These are phyloP conservation scores for Phragmites australis DNA, from an alignment of 176 grass and related monocot species.

Conservation along the genomic window DNA sequence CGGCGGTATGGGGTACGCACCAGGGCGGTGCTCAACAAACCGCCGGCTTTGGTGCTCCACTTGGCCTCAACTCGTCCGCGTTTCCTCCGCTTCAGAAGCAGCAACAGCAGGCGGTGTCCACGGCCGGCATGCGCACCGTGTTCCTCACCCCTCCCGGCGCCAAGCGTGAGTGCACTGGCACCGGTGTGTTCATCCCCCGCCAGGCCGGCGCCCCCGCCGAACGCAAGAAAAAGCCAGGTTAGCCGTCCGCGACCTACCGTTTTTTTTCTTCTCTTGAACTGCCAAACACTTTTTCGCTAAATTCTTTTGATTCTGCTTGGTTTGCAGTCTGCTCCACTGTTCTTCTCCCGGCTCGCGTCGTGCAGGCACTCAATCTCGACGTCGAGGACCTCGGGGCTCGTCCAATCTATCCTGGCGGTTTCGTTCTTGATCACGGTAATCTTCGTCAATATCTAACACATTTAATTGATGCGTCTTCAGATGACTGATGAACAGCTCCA, in stretches of 20 bases:
- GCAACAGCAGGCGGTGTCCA: constrained; percentile 19
- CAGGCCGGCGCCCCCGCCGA: constrained; percentile 44
- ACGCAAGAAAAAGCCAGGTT: constrained; percentile 74
- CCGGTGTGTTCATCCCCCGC: constrained; percentile 88
- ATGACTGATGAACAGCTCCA: not conserved
- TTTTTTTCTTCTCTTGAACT: no score
- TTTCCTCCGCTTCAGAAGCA: constrained; percentile 61
- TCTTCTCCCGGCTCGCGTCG: constrained; percentile 80
- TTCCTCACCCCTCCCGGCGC: constrained; percentile 54
- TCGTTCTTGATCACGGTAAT: constrained; percentile 59
- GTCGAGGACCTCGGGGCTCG: constrained; percentile 76
- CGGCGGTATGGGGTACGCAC: constrained; percentile 14
- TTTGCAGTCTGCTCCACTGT: constrained; percentile 67
- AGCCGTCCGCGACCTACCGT: not conserved
- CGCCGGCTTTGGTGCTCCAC: not conserved
- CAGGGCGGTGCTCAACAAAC: not conserved
- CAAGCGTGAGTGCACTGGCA: constrained; percentile 78
- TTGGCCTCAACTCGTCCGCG: constrained; percentile 37
- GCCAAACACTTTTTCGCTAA: not conserved
- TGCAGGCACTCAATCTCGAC: constrained; percentile 87
- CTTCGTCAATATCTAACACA: not conserved
- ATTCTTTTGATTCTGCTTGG: not conserved
- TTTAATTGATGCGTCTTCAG: not conserved
- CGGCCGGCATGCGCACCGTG: constrained; percentile 60
- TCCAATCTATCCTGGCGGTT: constrained; percentile 53